Evolutionary conservation across 495 filamentous ascomycete genomes (phyloP).

Genomic region (Penicillium dipodomyicola): DNA sequence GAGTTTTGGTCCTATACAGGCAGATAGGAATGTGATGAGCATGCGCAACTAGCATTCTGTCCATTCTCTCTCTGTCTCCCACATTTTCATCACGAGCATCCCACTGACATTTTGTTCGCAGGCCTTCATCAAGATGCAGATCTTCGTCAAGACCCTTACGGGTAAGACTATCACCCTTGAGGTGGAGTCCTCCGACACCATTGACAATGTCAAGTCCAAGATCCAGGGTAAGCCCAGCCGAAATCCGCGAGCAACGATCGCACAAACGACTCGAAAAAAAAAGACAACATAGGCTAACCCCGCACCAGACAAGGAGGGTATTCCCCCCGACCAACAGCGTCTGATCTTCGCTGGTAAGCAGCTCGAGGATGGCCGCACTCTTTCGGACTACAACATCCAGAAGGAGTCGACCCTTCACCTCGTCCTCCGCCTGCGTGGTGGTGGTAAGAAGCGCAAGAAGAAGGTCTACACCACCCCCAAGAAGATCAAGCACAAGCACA

Average conservation of each 20-base stretch:
- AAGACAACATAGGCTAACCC: constrained; percentile 7
- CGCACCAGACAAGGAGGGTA: constrained; percentile 92
- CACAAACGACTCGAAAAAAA: background rate
- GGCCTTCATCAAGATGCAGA: constrained; percentile 81
- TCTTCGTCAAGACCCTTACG: constrained; percentile 99
- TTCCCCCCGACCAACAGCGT: constrained; percentile 99
- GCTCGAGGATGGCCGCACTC: constrained; percentile 98
- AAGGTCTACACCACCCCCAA: constrained; percentile 99
- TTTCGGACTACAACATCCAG: constrained; percentile 99
- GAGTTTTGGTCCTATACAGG: constrained; percentile 20
- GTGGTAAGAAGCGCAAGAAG: constrained; percentile 99
- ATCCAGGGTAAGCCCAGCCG: constrained; percentile 60
- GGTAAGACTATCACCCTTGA: constrained; percentile 99
- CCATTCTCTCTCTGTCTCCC: background rate
- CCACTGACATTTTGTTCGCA: constrained; percentile 24
- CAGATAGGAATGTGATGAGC: constrained; percentile 8
- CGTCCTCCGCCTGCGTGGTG: constrained; percentile 95
- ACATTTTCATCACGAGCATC: background rate
- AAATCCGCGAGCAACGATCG: background rate
- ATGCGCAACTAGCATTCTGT: constrained; percentile 1
- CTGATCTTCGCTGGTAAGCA: constrained; percentile 99
- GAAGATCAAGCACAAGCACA: constrained; percentile 99
- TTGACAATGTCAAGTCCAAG: constrained; percentile 99
- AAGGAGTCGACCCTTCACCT: constrained; percentile 99
- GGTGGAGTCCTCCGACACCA: constrained; percentile 99